These are phyloP conservation scores for Globisporangium middletonii DNA, from an alignment of 352 stramenopile species.

Conservation along the genomic window DNA sequence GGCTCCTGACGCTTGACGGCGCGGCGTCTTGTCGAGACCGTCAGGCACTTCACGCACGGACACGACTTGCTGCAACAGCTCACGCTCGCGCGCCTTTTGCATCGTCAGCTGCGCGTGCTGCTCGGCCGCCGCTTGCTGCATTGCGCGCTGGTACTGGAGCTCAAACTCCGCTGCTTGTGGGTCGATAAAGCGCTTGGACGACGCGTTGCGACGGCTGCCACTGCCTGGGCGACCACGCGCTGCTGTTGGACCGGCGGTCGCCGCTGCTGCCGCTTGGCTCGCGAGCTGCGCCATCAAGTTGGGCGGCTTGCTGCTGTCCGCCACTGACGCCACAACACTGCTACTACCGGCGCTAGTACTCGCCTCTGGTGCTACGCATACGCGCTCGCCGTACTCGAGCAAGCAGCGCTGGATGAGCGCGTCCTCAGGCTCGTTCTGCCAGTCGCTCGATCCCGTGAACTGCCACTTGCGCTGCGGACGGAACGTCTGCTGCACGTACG, in stretches of 20 bases:
- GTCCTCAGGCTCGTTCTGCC: constrained; percentile 44
- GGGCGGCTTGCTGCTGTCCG: not conserved
- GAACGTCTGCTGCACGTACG: constrained; percentile 32
- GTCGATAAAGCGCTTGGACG: constrained; percentile 10
- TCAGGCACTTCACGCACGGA: constrained; percentile 21
- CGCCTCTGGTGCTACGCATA: constrained; percentile 11
- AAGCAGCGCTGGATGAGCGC: constrained; percentile 73
- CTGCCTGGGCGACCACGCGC: not conserved
- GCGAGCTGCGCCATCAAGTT: constrained; percentile 39
- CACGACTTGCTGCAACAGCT: constrained; percentile 49
- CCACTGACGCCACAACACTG: not conserved
- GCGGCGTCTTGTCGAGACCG: not conserved
- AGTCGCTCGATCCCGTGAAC: constrained; percentile 17
- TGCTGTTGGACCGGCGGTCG: constrained; percentile 9
- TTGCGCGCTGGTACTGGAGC: constrained; percentile 47
- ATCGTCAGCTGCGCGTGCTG: constrained; percentile 32
- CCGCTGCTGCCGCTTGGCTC: constrained; percentile 36
- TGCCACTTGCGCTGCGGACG: constrained; percentile 37
- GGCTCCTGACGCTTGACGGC: not conserved
- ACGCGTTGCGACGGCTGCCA: not conserved
- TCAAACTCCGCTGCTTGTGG: constrained; percentile 42
- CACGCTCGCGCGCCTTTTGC: constrained; percentile 38
- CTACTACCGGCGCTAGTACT: constrained; percentile 5
- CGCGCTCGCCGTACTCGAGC: constrained; percentile 71
- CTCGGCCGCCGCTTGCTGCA: constrained; percentile 44